Conservation (phyloP, 805 yeast genomes). For the Yamadazyma philogaea region DNA sequence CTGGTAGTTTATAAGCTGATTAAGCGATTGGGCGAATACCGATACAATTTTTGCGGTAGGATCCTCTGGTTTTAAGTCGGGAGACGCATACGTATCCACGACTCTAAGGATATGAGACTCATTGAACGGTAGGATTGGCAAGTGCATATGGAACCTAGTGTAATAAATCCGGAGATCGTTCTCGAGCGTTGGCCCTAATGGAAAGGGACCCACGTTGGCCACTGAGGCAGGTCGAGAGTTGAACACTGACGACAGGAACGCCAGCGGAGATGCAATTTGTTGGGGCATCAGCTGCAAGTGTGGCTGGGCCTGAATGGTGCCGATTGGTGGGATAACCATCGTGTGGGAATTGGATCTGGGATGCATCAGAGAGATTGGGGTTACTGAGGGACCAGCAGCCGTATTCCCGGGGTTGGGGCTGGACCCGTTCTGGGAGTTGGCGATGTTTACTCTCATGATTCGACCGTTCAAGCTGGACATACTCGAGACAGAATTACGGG, state of each 20-base stretch:
- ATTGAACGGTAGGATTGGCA: constrained; percentile 45
- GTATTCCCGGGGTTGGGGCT: not conserved
- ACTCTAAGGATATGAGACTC: constrained; percentile 19
- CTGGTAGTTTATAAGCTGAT: constrained; percentile 36
- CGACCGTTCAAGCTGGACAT: constrained; percentile 31
- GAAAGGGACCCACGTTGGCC: not conserved
- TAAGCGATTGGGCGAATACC: constrained; percentile 40
- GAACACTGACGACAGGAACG: constrained; percentile 7
- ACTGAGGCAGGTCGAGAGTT: constrained; percentile 10
- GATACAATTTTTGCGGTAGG: constrained; percentile 34
- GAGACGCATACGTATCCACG: constrained; percentile 17
- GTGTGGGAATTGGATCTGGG: constrained; percentile 4
- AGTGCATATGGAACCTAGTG: constrained; percentile 38
- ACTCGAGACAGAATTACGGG: constrained; percentile 32
- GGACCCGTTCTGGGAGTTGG: not conserved
- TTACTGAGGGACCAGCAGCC: not conserved
- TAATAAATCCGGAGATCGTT: constrained; percentile 41
- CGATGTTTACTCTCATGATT: constrained; percentile 18
- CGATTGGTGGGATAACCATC: constrained; percentile 8
- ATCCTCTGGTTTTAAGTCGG: constrained; percentile 20
- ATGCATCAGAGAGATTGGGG: constrained; percentile 1
- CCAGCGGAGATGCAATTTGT: constrained; percentile 7
- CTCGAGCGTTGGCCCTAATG: constrained; percentile 21
- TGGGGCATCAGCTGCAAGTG: constrained; percentile 5
- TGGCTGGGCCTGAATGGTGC: not conserved